Evolutionary conservation across 2,329 filamentous ascomycete genomes (phyloP).

Genomic region (Colletotrichum australisinense): DNA sequence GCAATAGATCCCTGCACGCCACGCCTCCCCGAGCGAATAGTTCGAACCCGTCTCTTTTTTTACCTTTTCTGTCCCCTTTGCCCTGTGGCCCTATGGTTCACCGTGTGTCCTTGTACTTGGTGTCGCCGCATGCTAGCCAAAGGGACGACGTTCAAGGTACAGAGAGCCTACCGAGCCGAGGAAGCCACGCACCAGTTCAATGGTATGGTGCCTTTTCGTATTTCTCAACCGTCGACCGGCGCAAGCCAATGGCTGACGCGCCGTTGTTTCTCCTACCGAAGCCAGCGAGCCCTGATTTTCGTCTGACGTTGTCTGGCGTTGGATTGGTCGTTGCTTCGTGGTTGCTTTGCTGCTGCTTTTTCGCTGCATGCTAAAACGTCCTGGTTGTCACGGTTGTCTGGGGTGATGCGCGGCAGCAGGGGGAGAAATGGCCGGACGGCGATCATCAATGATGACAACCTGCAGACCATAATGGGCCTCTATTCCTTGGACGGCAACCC

Average conservation of each 20-base stretch:
- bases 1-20: constrained; percentile 31
- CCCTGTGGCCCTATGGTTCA: neutral
- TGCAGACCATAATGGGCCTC: constrained; percentile 32
- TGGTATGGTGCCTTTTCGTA: neutral
- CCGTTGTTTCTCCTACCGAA: constrained; percentile 4
- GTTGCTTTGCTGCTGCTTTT: constrained; percentile 3
- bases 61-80: constrained; percentile 10
- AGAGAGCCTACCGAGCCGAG: neutral
- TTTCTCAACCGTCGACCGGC: neutral
- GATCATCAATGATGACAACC: constrained; percentile 32
- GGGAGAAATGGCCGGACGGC: neutral
- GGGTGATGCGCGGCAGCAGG: constrained; percentile 32
- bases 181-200: neutral
- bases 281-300: constrained; percentile 11
- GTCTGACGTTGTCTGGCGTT: neutral
- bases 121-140: neutral
- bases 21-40: constrained; percentile 31
- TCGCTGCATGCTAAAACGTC: constrained; percentile 19
- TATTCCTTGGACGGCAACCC: constrained; percentile 21
- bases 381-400: constrained; percentile 24
- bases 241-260: constrained; percentile 1
- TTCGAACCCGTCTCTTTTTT: constrained; percentile 18
- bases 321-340: neutral
- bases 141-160: neutral
- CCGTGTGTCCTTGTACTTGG: neutral